Conservation (phyloP, 768 basidiomycete genomes). For the Cystobasidium tubakii region DNA sequence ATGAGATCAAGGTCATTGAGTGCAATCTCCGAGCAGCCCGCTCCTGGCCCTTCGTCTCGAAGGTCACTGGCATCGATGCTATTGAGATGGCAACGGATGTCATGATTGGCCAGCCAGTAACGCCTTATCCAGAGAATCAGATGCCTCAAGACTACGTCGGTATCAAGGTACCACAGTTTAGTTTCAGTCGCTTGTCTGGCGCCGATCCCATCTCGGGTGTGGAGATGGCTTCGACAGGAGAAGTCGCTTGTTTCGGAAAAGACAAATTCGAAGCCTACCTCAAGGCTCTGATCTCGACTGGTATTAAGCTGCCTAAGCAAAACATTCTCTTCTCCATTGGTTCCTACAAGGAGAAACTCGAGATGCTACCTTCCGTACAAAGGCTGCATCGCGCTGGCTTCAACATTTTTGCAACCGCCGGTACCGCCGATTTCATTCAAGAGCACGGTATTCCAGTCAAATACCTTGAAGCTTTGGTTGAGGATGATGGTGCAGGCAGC, state of each 20-base stretch:
- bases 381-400: slow-evolving; percentile 89
- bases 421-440: slow-evolving; percentile 93
- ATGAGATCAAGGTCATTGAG: slow-evolving; percentile 99
- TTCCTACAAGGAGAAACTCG: slow-evolving; percentile 93
- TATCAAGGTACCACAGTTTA: slow-evolving; percentile 99
- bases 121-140: slow-evolving; percentile 79
- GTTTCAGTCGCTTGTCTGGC: slow-evolving; percentile 89
- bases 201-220: slow-evolving; percentile 97
- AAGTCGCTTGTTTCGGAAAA: slow-evolving; percentile 95
- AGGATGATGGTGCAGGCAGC: slow-evolving; percentile 56
- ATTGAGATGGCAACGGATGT: slow-evolving; percentile 99
- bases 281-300: slow-evolving; percentile 93
- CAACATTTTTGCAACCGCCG: slow-evolving; percentile 93
- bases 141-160: slow-evolving; percentile 92
- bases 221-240: slow-evolving; percentile 99
- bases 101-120: slow-evolving; percentile 85
- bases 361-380: slow-evolving; percentile 88
- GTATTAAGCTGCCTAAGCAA: slow-evolving; percentile 89
- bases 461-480: slow-evolving; percentile 53
- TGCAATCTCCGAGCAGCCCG: slow-evolving; percentile 96
- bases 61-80: slow-evolving; percentile 93
- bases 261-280: slow-evolving; percentile 98
- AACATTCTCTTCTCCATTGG: slow-evolving; percentile 96
- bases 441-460: slow-evolving; percentile 90
- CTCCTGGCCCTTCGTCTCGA: slow-evolving; percentile 98